Percentiles rank a stretch among this genome's conserved stretches.
Evolutionary conservation across 768 basidiomycete species (phyloP).

Genomic region (Rubroboletus pulcherrimus): DNA sequence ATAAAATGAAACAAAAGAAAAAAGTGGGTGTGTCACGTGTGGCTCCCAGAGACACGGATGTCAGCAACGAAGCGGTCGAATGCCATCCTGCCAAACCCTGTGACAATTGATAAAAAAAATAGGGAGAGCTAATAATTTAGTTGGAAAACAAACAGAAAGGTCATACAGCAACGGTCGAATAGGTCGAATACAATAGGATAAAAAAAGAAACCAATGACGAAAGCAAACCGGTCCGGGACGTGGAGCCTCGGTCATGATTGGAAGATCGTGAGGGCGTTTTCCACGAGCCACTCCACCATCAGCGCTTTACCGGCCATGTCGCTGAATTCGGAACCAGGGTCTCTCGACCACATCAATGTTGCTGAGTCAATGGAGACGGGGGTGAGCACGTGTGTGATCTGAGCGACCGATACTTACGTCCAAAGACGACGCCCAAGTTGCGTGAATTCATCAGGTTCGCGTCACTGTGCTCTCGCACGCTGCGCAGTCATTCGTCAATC

Average conservation of each 20-base stretch:
- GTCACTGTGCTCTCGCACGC: slow-evolving; percentile 62
- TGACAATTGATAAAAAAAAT: background rate
- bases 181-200: slow-evolving; percentile 29
- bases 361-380: slow-evolving; percentile 44
- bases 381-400: background rate
- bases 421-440: slow-evolving; percentile 96
- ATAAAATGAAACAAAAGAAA: background rate
- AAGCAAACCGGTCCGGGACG: too few species aligned
- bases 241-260: slow-evolving; percentile 5
- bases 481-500: slow-evolving; percentile 15
- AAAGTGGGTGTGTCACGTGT: background rate
- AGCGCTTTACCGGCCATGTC: slow-evolving; percentile 98
- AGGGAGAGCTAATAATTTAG: slow-evolving; percentile 22
- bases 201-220: background rate
- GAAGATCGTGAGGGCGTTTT: slow-evolving; percentile 69
- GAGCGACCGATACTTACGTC: slow-evolving; percentile 60
- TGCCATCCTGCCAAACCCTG: slow-evolving; percentile 5
- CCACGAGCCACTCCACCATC: slow-evolving; percentile 91
- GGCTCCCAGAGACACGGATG: background rate
- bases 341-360: slow-evolving; percentile 87
- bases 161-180: slow-evolving; percentile 14
- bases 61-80: slow-evolving; percentile 1
- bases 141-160: background rate
- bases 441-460: slow-evolving; percentile 91
- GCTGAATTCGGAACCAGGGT: slow-evolving; percentile 85